These are phyloP conservation scores for Waltiozyma sp. DNA, from an alignment of 1,139 yeast genomes.

Conservation along the genomic window DNA sequence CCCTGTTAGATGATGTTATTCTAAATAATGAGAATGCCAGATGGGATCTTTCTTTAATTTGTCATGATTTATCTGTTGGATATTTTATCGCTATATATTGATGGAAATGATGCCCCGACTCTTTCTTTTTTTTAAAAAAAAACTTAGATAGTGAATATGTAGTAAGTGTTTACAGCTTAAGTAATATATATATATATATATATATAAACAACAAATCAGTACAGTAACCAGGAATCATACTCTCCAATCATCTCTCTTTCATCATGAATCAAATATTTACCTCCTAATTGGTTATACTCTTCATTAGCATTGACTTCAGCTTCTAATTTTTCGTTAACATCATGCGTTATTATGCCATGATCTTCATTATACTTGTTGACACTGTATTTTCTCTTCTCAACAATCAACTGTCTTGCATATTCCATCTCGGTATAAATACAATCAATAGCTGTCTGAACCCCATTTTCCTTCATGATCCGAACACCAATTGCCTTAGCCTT, in stretches of 20 bases:
- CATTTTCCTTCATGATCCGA: constrained; percentile 58
- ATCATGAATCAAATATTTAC: neutral
- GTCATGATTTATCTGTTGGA: neutral
- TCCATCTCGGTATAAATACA: constrained; percentile 69
- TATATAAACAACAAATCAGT: constrained; percentile 5
- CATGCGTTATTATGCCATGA: constrained; percentile 2
- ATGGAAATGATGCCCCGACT: too few species aligned
- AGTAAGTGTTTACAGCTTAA: too few species aligned
- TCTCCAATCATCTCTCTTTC: constrained; percentile 16
- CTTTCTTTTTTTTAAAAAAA: too few species aligned
- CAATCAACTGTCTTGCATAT: constrained; percentile 50
- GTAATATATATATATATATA: neutral
- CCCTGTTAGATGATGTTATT: neutral
- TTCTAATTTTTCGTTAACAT: constrained; percentile 5
- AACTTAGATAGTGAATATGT: too few species aligned
- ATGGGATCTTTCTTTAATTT: neutral
- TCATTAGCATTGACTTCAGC: constrained; percentile 4
- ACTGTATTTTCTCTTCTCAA: constrained; percentile 17
- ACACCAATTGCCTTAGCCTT: constrained; percentile 56
- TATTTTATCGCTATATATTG: too few species aligned
- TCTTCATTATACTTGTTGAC: neutral
- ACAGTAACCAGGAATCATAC: constrained; percentile 22
- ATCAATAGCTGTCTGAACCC: constrained; percentile 69
- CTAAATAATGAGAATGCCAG: neutral
- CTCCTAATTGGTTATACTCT: constrained; percentile 2